Conservation (phyloP, 257 asterid species). For the Fraxinus pennsylvanica region DNA sequence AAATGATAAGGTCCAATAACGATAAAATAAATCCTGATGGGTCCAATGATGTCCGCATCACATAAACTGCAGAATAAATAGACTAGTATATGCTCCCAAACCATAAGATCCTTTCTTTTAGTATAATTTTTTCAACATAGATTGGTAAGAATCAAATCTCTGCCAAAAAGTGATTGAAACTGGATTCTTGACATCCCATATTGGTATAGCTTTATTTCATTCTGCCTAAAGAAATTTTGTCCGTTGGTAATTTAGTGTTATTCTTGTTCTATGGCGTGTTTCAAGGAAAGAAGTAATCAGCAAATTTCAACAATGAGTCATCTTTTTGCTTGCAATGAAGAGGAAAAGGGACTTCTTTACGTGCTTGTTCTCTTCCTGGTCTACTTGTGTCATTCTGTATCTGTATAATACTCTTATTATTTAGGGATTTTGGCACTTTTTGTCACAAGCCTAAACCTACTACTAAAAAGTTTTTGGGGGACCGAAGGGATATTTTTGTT, state of each 20-base stretch:
- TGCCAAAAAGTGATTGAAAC: not conserved
- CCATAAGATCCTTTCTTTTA: not conserved
- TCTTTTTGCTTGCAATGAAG: not conserved
- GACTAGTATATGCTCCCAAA: not conserved
- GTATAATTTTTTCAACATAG: not conserved
- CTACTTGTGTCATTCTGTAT: not conserved
- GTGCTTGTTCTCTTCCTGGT: not conserved
- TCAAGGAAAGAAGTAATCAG: not conserved
- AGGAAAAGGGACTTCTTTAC: not conserved
- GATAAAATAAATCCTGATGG: no score
- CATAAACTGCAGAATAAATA: not conserved
- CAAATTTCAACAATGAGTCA: not conserved
- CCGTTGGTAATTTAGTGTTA: not conserved
- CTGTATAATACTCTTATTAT: not conserved
- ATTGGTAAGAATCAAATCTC: not conserved
- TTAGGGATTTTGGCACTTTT: not conserved
- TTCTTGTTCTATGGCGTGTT: not conserved
- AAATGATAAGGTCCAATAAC: no score
- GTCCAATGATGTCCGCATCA: no score
- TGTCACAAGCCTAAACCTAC: no score
- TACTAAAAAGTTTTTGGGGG: no score
- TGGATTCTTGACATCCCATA: not conserved
- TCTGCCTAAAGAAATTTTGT: not conserved
- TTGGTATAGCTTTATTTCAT: not conserved
- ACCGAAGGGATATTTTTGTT: no score